Evolutionary conservation across 2,329 filamentous ascomycete genomes (phyloP).

Genomic region (Celoporthe dispersa): DNA sequence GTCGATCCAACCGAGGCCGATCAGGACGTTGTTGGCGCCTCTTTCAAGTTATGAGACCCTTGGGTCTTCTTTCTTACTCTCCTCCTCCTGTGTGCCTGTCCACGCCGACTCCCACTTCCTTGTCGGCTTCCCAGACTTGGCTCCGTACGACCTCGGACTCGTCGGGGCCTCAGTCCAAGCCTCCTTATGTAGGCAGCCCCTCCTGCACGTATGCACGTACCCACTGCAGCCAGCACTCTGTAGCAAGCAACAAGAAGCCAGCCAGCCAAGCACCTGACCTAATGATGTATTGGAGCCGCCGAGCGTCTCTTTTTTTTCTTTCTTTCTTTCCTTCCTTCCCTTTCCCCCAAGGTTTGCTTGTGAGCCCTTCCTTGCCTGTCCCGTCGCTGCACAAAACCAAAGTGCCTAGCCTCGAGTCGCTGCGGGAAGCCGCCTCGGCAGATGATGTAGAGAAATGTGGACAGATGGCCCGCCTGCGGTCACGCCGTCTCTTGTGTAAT

Average conservation of each 20-base stretch:
- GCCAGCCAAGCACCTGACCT: background rate
- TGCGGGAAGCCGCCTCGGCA: constrained; percentile 26
- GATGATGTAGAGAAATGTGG: constrained; percentile 12
- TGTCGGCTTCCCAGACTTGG: background rate
- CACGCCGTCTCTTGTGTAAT: constrained; percentile 28
- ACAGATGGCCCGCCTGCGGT: background rate
- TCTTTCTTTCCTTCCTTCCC: too few relatives aligned
- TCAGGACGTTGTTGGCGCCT: background rate
- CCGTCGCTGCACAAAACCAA: constrained; percentile 17
- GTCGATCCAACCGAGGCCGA: background rate
- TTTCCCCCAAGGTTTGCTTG: background rate
- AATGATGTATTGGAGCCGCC: background rate
- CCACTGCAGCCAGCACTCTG: background rate
- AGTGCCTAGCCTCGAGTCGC: constrained; percentile 3
- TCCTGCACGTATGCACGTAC: constrained; percentile 14
- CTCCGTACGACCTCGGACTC: background rate
- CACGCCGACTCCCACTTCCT: too few relatives aligned
- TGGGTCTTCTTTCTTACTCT: background rate
- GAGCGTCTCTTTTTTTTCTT: constrained; percentile 3
- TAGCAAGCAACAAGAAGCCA: background rate
- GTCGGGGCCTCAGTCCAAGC: background rate
- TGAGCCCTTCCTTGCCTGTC: constrained; percentile 3
- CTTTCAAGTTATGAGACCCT: background rate
- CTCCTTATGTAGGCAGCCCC: constrained; percentile 20
- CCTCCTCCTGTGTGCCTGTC: background rate